phyloP scores from a whole-genome alignment of 225 moss, liverwort and hornwort species.

The Antitrichia curtipendula region DNA sequence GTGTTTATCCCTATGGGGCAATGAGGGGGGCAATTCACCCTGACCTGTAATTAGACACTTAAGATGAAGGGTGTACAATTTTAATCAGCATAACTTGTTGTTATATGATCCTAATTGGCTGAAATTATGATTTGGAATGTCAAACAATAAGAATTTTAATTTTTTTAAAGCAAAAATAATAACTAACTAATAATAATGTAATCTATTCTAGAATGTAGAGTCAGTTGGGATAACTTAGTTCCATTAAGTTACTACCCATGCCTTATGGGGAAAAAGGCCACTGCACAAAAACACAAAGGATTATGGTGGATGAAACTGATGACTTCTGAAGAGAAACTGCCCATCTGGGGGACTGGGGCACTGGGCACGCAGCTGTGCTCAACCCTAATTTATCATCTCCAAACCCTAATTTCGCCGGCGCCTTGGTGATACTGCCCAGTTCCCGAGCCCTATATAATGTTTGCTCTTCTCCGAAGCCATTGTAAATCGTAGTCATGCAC shows the following conservation, averaged over 20 bases:
- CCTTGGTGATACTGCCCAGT: background rate
- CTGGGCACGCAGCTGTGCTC: background rate
- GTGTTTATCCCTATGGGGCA: no score
- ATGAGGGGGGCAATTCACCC: no score
- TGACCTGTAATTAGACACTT: background rate
- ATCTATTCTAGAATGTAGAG: background rate
- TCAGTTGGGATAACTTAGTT: fast-evolving
- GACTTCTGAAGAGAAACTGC: no score
- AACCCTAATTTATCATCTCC: background rate
- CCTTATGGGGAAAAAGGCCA: no score
- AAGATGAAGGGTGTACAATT: fast-evolving
- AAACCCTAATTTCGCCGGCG: conserved; percentile 17
- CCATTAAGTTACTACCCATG: no score
- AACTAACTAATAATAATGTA: no score
- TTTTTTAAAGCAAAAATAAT: no score
- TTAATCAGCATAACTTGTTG: fast-evolving
- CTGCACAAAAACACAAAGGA: no score
- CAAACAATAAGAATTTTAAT: background rate
- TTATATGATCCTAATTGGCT: fast-evolving
- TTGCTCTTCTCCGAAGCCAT: fast-evolving
- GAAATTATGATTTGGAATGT: background rate
- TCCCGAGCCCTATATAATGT: background rate
- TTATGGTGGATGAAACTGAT: no score
- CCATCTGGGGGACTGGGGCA: no score
- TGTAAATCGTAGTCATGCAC: fast-evolving